Percentiles rank a stretch among this genome's conserved stretches.
Evolutionary conservation across 176 grass and related monocot species (phyloP).

Genomic region (Musa troglodytarum): DNA sequence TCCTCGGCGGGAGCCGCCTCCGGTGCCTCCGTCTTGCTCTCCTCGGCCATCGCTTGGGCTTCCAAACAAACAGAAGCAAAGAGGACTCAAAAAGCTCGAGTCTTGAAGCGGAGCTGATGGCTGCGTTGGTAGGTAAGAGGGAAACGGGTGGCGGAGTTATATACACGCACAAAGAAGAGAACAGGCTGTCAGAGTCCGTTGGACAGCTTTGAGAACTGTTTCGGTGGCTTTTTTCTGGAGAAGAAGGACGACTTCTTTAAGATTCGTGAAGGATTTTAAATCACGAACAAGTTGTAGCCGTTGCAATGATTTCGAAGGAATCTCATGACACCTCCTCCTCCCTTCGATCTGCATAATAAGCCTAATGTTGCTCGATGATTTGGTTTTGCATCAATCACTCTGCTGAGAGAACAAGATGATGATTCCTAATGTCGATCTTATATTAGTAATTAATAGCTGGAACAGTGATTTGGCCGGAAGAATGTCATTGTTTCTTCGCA

Average conservation of each 20-base stretch:
- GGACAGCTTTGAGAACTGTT: neutral
- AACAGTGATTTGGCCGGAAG: too few species aligned
- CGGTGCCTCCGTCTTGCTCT: neutral
- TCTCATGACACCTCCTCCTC: neutral
- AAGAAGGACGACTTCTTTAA: neutral
- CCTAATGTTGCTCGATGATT: too few species aligned
- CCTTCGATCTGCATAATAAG: neutral
- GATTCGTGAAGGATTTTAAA: neutral
- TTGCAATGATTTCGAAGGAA: neutral
- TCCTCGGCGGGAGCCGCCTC: neutral
- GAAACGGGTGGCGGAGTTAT: neutral
- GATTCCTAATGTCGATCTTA: neutral
- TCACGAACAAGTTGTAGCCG: neutral
- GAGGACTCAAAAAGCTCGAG: neutral
- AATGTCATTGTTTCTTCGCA: too few species aligned
- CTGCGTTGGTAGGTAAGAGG: too few species aligned
- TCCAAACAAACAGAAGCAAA: neutral
- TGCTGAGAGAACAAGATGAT: too few species aligned
- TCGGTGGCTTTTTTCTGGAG: neutral
- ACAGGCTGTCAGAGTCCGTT: conserved; percentile 2
- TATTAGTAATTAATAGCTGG: neutral
- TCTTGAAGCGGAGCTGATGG: neutral
- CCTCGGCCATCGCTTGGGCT: neutral
- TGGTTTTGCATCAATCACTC: too few species aligned
- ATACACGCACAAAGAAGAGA: neutral